phyloP scores from a whole-genome alignment of 139 green algal genomes.

The Astrephomene gubernaculifera region DNA sequence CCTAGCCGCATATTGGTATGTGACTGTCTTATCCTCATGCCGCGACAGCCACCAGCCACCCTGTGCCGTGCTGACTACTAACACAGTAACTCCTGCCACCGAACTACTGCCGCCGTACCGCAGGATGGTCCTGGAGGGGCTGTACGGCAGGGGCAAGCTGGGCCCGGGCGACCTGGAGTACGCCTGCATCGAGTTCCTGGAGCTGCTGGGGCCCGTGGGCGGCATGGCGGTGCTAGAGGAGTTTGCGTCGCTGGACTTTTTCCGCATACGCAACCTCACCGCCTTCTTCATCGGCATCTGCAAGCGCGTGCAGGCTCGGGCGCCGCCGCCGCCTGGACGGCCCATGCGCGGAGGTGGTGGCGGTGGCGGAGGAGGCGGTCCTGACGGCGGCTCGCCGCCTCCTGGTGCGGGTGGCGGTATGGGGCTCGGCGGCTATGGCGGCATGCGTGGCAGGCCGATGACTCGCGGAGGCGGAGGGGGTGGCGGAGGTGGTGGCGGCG shows the following conservation, averaged over 20 bases:
- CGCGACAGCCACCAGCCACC: not conserved
- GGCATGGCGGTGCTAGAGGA: constrained; percentile 49
- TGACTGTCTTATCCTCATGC: no score
- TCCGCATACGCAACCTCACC: constrained; percentile 48
- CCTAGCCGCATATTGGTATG: no score
- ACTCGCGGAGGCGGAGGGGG: not conserved
- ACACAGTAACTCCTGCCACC: no score
- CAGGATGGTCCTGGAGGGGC: constrained; percentile 33
- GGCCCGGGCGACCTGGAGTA: constrained; percentile 32
- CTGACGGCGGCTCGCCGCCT: constrained; percentile 38
- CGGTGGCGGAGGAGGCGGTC: no score
- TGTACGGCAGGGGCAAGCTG: constrained; percentile 40
- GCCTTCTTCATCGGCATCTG: constrained; percentile 54
- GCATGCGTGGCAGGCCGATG: constrained; percentile 12
- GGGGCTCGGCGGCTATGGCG: not conserved
- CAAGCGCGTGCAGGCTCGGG: constrained; percentile 30
- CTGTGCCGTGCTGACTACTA: no score
- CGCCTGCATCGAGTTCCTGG: constrained; percentile 42
- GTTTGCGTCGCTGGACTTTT: constrained; percentile 45
- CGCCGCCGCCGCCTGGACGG: constrained; percentile 34
- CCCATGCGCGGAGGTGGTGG: no score
- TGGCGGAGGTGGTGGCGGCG: not conserved
- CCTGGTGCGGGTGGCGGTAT: not conserved
- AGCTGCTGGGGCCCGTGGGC: constrained; percentile 26
- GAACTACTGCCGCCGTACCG: not conserved